Conservation (phyloP, 371 early-diverging fungal genomes). For the Scutellospora calospora region DNA sequence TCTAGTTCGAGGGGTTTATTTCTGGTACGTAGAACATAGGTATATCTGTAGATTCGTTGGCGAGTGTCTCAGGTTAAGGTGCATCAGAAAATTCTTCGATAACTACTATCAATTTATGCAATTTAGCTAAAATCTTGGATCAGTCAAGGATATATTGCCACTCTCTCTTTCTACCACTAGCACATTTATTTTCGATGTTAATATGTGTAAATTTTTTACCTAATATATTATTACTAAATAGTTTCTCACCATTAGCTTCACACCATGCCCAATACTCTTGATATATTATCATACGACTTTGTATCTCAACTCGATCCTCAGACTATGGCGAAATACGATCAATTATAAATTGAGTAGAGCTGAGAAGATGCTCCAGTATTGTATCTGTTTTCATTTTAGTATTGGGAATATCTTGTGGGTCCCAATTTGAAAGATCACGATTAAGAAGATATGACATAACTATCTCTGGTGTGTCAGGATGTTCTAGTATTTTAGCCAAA, state of each 20-base stretch:
- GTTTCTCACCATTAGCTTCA: slow-evolving; percentile 13
- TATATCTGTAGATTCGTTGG: slow-evolving; percentile 10
- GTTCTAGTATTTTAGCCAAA: neutral
- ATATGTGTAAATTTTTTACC: slow-evolving; percentile 30
- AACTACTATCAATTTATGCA: neutral
- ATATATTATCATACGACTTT: neutral
- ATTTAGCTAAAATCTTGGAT: neutral
- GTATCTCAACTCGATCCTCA: slow-evolving; percentile 18
- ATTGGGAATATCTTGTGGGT: neutral
- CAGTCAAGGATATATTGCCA: slow-evolving; percentile 9
- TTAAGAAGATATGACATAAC: neutral
- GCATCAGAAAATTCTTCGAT: slow-evolving; percentile 4
- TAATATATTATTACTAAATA: slow-evolving; percentile 1
- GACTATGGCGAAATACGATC: slow-evolving; percentile 13
- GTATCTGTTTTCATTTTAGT: slow-evolving; percentile 27
- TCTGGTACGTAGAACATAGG: neutral
- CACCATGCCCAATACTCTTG: slow-evolving; percentile 5
- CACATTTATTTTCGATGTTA: neutral
- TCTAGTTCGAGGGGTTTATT: neutral
- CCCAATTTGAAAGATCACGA: neutral
- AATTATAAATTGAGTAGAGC: slow-evolving; percentile 20
- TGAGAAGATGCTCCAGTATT: neutral
- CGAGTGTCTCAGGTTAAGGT: neutral
- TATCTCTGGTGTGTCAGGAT: neutral
- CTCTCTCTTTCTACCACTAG: neutral